Percentiles rank a stretch among this genome's conserved stretches.
phyloP scores from a whole-genome alignment of 208 protist species.

The Leishmania mexicana region DNA sequence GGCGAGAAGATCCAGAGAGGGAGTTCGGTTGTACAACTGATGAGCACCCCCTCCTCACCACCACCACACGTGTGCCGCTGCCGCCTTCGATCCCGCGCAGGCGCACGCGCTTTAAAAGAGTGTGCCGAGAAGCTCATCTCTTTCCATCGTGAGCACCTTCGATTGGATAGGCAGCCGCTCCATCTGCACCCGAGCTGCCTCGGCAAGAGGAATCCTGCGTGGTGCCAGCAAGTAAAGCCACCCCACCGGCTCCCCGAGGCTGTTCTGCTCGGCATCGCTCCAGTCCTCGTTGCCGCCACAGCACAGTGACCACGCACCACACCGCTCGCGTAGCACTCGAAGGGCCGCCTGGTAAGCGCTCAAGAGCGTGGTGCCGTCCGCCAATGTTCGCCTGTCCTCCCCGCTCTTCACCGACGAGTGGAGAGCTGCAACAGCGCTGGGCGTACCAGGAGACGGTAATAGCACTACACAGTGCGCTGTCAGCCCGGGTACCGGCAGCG shows the following conservation, averaged over 20 bases:
- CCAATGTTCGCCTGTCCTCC: background rate
- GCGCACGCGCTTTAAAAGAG: slow-evolving; percentile 37
- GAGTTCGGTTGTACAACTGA: background rate
- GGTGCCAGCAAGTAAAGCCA: slow-evolving; percentile 41
- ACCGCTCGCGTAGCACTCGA: slow-evolving; percentile 2
- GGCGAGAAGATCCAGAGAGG: background rate
- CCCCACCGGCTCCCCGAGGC: slow-evolving; percentile 39
- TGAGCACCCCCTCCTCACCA: background rate
- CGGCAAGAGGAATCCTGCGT: slow-evolving; percentile 35
- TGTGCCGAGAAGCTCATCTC: slow-evolving; percentile 54
- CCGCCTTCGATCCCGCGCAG: background rate
- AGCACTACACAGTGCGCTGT: slow-evolving; percentile 43
- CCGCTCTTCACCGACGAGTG: background rate
- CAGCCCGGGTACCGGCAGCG: slow-evolving; percentile 43
- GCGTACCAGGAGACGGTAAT: slow-evolving; percentile 11
- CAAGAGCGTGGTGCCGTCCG: background rate
- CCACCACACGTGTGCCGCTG: background rate
- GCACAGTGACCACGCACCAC: slow-evolving; percentile 33
- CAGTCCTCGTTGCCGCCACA: slow-evolving; percentile 51
- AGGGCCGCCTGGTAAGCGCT: slow-evolving; percentile 6
- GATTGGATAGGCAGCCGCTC: slow-evolving; percentile 30
- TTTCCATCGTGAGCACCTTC: slow-evolving; percentile 20
- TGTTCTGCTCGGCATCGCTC: slow-evolving; percentile 41
- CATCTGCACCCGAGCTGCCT: slow-evolving; percentile 38
- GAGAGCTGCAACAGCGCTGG: background rate